These are phyloP conservation scores for Isochrysis galbana DNA, from an alignment of 78 protist species.

Conservation along the genomic window DNA sequence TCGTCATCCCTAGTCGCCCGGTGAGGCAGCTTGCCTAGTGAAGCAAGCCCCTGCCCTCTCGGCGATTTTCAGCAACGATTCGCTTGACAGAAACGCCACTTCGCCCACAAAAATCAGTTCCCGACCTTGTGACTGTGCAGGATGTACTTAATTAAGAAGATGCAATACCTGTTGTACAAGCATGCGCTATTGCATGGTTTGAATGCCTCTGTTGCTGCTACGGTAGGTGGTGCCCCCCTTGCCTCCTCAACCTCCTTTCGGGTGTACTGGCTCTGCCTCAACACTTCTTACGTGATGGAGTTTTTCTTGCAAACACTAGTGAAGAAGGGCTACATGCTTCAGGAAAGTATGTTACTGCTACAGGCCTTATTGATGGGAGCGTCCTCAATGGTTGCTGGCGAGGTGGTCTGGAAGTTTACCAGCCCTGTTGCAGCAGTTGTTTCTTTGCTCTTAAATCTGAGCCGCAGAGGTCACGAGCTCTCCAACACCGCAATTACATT, in stretches of 20 bases:
- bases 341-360: constrained; percentile 1
- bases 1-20: neutral
- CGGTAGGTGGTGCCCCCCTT: neutral
- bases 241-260: neutral
- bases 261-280: constrained; percentile 28
- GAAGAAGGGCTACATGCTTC: neutral
- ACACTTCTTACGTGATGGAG: neutral
- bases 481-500: too few species aligned
- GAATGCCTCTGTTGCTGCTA: neutral
- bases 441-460: too few species aligned
- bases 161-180: constrained; percentile 34
- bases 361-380: too few species aligned
- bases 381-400: too few species aligned
- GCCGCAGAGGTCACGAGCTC: too few species aligned
- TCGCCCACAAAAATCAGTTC: too few species aligned
- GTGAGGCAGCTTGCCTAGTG: too few species aligned
- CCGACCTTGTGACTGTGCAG: neutral
- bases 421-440: too few species aligned
- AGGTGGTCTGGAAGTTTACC: too few species aligned
- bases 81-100: too few species aligned
- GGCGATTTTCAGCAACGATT: too few species aligned
- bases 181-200: constrained; percentile 34
- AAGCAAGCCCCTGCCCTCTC: too few species aligned
- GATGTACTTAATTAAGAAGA: constrained; percentile 10
- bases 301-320: constrained; percentile 42